These are phyloP conservation scores for Rubroshorea leprosula DNA, from an alignment of 345 rosid genomes.

Conservation along the genomic window DNA sequence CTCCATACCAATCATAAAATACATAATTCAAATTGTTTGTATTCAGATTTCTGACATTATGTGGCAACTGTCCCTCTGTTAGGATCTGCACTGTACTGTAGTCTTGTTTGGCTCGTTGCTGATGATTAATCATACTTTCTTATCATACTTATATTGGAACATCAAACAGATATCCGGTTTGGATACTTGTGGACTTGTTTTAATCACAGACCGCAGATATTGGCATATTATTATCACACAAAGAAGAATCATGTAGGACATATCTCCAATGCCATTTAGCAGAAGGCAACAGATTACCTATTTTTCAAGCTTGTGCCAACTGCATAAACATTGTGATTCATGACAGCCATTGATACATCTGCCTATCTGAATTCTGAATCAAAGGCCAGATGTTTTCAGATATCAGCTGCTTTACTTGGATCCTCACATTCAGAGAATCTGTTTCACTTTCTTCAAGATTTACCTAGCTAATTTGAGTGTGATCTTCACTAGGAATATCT, in stretches of 20 bases:
- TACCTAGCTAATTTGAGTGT: constrained; percentile 8
- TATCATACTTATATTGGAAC: too few relatives aligned
- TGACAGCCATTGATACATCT: constrained; percentile 2
- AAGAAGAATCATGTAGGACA: constrained; percentile 13
- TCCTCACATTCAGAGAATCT: not conserved
- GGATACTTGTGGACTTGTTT: too few relatives aligned
- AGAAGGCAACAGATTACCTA: constrained; percentile 3
- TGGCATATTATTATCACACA: too few relatives aligned
- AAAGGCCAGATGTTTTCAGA: not conserved
- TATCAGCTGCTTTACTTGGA: not conserved
- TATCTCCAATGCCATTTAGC: constrained; percentile 9
- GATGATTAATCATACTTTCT: too few relatives aligned
- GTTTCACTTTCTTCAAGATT: not conserved
- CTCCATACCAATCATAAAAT: too few relatives aligned
- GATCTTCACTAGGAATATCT: constrained; percentile 22
- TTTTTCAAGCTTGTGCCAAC: constrained; percentile 13
- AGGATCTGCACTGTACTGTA: too few relatives aligned
- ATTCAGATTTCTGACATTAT: too few relatives aligned
- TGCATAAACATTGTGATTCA: not conserved
- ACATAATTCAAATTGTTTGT: too few relatives aligned
- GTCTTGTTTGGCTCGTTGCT: too few relatives aligned
- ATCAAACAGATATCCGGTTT: too few relatives aligned
- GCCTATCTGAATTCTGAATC: constrained; percentile 9
- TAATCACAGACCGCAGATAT: too few relatives aligned
- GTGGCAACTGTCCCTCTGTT: too few relatives aligned